These are phyloP conservation scores for Alternaria arbusti DNA, from an alignment of 2,329 filamentous ascomycete species.

Conservation along the genomic window DNA sequence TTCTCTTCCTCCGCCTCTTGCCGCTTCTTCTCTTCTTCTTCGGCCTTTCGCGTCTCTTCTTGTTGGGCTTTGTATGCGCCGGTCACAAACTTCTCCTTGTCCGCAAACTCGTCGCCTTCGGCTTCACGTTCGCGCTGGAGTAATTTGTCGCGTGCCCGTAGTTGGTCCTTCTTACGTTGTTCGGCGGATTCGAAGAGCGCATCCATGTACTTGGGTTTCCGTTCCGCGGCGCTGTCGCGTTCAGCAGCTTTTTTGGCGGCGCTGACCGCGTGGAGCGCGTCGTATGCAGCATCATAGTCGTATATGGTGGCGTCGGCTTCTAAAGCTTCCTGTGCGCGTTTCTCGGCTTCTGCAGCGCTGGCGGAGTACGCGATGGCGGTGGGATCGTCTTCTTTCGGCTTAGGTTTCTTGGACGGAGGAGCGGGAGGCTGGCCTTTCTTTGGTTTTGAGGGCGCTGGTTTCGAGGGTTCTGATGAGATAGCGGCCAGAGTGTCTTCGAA, in stretches of 20 bases:
- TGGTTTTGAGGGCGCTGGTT: conserved; percentile 39
- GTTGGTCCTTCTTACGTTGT: conserved; percentile 76
- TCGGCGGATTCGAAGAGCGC: conserved; percentile 76
- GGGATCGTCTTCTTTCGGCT: conserved; percentile 42
- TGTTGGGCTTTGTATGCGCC: conserved; percentile 83
- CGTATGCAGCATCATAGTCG: conserved; percentile 85
- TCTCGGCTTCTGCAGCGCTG: conserved; percentile 66
- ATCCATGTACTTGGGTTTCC: conserved; percentile 80
- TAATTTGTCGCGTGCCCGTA: conserved; percentile 81
- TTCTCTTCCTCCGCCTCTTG: conserved; percentile 71
- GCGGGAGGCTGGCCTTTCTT: conserved; percentile 44
- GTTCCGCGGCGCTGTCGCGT: conserved; percentile 61
- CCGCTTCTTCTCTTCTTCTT: conserved; percentile 72
- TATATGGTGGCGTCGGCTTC: conserved; percentile 76
- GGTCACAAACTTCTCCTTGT: conserved; percentile 87
- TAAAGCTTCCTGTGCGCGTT: conserved; percentile 69
- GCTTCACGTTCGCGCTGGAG: conserved; percentile 78
- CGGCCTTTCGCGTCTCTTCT: conserved; percentile 72
- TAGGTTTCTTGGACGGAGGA: conserved; percentile 48
- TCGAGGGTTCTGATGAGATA: conserved; percentile 22
- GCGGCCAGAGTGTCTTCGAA: conserved; percentile 59
- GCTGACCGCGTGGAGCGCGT: conserved; percentile 67
- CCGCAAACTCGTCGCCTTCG: conserved; percentile 80
- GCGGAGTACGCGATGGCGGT: conserved; percentile 67
- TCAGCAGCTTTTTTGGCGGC: conserved; percentile 64